Evolutionary conservation across 805 yeast genomes (phyloP), one percentile per base, ranked within the genome.

Genomic region (Sugiyamaella chiloensis): DNA sequence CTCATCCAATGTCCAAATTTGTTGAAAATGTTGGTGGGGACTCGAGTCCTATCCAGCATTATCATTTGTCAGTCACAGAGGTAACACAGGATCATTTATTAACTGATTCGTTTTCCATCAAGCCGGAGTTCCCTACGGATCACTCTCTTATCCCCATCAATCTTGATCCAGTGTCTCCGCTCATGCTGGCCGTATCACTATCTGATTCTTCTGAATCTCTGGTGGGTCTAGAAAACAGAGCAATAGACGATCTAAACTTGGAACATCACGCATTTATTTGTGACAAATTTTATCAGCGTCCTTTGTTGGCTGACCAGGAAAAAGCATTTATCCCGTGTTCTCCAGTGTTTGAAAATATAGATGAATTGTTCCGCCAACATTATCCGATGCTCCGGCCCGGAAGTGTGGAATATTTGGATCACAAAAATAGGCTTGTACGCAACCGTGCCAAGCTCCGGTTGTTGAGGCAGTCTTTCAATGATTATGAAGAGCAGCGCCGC

Each of bases 301-400:
- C 58, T 1, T 42, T 54, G 30, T 47, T 54, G 21, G 54, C 51
- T 0, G 61, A 54, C 44, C 54, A 54, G 14, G 58, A 57, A 9
- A 41, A 31, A 35, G 59, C 59, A 6, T 56, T 54, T 42, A 49
- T 57, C 24, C 57, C 59, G 19, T 46, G 49, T 40, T 34, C 41
- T 2, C 61, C 61, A 2, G 57, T 57, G 24, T 55, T 54, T 24
- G 48, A 50, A 2, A 40, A 42, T 24, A 42, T 57, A 31, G 52
- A 56, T 14, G 49, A 46, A 17, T 36, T 55, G 46, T 52, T 57
- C 20, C 35, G 37, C 21, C 53, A 48, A 35, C 26, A 47, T 40
- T 57, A 57, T 35, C 58, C 58, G 1, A 52, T 47, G n/a, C 32
- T 57, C 23, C 20, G 27, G 24, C 44, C 39, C 17, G 52, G 52